Evolutionary conservation across 192 early-diverging fungal genomes (phyloP), one percentile per base, ranked within the genome.

Genomic region (Backusella parvicylindrica): DNA sequence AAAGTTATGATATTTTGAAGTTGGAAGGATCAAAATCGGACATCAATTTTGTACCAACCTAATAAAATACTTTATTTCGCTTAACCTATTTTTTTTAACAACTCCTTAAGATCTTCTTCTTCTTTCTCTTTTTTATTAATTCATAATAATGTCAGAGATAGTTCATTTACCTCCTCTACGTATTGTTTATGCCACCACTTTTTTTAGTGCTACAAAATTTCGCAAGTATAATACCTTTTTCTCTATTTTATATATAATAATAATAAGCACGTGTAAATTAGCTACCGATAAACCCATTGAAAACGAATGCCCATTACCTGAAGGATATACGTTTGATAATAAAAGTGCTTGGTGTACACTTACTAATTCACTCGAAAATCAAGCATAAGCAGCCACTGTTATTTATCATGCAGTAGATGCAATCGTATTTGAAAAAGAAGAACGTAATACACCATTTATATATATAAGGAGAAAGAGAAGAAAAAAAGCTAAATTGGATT

Each of bases 401-500:
- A 35, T 69, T 7, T 56, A 69, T 53, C 74, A 75, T 56, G 74
- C 74, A 7, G 37, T 67, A 2, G 74, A 75, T n/a, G 36, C 28
- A 9, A 53, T 18, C 3, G 16, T 53, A 21, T 56, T 16, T 28
- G 37, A 15, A 23, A 64, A 12, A 35, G 31, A 67, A 64, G 38
- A 21, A n/a, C 38, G 65, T 63, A 65, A n/a, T n/a, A n/a, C n/a
- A n/a, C n/a, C n/a, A n/a, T n/a, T n/a, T n/a, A n/a, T n/a, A n/a
- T n/a, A n/a, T n/a, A n/a, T n/a, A n/a, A n/a, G n/a, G n/a, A n/a
- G n/a, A n/a, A n/a, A n/a, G n/a, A n/a, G n/a, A n/a, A n/a, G n/a
- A n/a, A n/a, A n/a, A n/a, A n/a, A n/a, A 15, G 43, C 16, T 47
- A 47, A 47, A 47, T 47, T 0, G 16, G 16, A 47, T 0, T 47